Conservation (phyloP, 495 filamentous ascomycete species). For the Hypoxylon intermedium region DNA sequence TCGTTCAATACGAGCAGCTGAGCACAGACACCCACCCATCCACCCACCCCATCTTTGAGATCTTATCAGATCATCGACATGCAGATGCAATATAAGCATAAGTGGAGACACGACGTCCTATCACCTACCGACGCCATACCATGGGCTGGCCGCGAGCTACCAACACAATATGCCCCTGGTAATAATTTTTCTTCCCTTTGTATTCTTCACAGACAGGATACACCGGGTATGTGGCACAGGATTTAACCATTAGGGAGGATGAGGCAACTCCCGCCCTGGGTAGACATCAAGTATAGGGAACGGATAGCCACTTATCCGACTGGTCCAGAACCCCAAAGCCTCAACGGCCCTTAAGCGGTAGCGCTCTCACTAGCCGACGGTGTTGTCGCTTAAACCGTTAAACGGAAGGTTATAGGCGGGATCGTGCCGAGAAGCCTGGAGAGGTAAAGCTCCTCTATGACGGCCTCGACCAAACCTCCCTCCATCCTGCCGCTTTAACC, state of each 20-base stretch:
- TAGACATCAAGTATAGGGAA: no score
- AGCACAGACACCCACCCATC: background rate
- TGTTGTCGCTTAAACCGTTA: no score
- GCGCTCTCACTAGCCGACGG: conserved; percentile 17
- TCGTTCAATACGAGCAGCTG: background rate
- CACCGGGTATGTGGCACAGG: no score
- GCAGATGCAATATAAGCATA: no score
- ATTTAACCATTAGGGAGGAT: no score
- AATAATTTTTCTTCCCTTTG: no score
- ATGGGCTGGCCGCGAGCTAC: no score
- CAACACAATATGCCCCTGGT: no score
- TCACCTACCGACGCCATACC: no score
- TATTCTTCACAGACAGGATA: no score
- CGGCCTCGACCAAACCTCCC: background rate
- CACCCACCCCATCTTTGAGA: background rate
- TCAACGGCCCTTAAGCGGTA: conserved; percentile 18
- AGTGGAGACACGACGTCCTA: no score
- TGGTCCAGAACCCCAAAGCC: conserved; percentile 17
- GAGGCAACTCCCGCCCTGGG: no score
- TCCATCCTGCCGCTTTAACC: conserved; percentile 31
- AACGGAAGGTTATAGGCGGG: conserved; percentile 2
- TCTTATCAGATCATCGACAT: conserved; percentile 36
- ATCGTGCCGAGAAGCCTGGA: background rate
- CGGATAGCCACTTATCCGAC: conserved; percentile 7
- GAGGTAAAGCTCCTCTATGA: background rate